Percentiles rank a stretch among this genome's conserved stretches.
phyloP scores from a whole-genome alignment of 352 stramenopile genomes.

The Phytophthora sansomeana region DNA sequence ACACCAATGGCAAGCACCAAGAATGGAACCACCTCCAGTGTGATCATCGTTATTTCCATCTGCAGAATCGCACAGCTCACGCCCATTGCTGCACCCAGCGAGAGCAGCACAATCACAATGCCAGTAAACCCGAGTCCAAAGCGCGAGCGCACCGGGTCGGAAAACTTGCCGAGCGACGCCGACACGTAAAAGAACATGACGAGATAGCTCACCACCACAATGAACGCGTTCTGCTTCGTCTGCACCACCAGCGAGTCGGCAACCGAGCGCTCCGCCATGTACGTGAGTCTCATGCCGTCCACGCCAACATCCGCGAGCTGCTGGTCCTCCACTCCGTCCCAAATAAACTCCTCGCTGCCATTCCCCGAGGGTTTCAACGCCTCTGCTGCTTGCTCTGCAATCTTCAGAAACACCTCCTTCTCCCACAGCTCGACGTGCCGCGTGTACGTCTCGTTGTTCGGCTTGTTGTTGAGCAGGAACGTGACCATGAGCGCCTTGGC shows the following conservation, averaged over 20 bases:
- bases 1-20: slow-evolving; percentile 92
- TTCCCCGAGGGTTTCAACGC: slow-evolving; percentile 28
- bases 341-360: slow-evolving; percentile 28
- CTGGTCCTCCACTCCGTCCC: slow-evolving; percentile 32
- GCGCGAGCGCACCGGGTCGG: slow-evolving; percentile 73
- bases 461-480: slow-evolving; percentile 86
- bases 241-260: slow-evolving; percentile 87
- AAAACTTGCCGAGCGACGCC: slow-evolving; percentile 79
- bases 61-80: slow-evolving; percentile 67
- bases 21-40: slow-evolving; percentile 92
- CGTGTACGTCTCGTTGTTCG: slow-evolving; percentile 80
- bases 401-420: slow-evolving; percentile 72
- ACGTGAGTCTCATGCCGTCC: slow-evolving; percentile 75
- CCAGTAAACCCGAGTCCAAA: slow-evolving; percentile 84
- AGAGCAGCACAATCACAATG: slow-evolving; percentile 87
- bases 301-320: slow-evolving; percentile 31
- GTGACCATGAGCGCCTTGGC: slow-evolving; percentile 88
- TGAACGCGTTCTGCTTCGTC: slow-evolving; percentile 89
- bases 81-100: slow-evolving; percentile 78
- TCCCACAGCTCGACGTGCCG: slow-evolving; percentile 82
- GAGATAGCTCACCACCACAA: slow-evolving; percentile 88
- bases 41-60: slow-evolving; percentile 92
- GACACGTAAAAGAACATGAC: slow-evolving; percentile 93
- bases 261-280: slow-evolving; percentile 89
- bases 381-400: slow-evolving; percentile 38